phyloP scores from a whole-genome alignment of 805 yeast genomes.

The Martiniozyma abietophila region DNA sequence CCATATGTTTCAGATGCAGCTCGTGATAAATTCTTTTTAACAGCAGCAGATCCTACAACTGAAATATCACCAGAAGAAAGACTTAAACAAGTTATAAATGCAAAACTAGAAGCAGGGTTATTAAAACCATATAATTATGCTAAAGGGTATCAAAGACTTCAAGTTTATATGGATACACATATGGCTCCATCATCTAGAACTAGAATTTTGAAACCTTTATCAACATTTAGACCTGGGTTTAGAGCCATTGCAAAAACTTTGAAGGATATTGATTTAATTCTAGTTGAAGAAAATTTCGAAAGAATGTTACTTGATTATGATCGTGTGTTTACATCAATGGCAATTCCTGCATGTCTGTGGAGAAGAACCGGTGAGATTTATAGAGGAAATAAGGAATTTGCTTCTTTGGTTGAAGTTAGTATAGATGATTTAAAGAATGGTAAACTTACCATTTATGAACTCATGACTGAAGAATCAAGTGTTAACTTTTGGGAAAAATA shows the following conservation, averaged over 20 bases:
- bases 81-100: conserved; percentile 85
- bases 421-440: conserved; percentile 92
- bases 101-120: conserved; percentile 88
- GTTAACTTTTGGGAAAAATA: conserved; percentile 97
- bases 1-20: conserved; percentile 61
- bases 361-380: conserved; percentile 94
- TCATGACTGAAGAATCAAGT: conserved; percentile 93
- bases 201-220: conserved; percentile 75
- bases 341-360: conserved; percentile 97
- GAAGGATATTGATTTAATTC: conserved; percentile 81
- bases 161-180: conserved; percentile 84
- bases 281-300: conserved; percentile 92
- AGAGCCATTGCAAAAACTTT: conserved; percentile 85
- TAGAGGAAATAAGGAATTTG: conserved; percentile 93
- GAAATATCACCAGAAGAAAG: conserved; percentile 92
- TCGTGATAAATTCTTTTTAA: conserved; percentile 83
- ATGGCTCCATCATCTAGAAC: conserved; percentile 81
- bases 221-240: conserved; percentile 85
- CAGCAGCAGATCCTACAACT: conserved; percentile 95
- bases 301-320: conserved; percentile 89
- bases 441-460: conserved; percentile 80
- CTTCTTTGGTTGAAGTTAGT: conserved; percentile 78
- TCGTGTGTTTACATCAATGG: conserved; percentile 93
- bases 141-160: conserved; percentile 83
- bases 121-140: conserved; percentile 91